These are phyloP conservation scores for Suillus plorans DNA, from an alignment of 768 basidiomycete genomes.

Conservation along the genomic window DNA sequence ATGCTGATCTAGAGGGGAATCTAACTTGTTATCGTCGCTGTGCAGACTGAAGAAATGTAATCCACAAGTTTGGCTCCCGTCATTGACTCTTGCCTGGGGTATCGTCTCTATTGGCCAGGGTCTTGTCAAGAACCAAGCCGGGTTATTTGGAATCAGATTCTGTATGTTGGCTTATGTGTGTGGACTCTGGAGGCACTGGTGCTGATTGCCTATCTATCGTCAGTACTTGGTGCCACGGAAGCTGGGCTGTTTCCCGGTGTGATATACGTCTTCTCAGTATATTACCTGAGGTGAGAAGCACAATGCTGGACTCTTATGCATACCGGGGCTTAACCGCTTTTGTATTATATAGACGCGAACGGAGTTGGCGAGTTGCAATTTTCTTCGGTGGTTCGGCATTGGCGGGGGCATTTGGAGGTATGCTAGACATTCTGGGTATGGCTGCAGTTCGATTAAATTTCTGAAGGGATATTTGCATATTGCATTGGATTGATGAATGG, in stretches of 20 bases:
- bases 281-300: conserved; percentile 44
- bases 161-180: conserved; percentile 31
- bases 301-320: not conserved
- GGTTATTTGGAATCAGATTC: conserved; percentile 55
- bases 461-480: conserved; percentile 55
- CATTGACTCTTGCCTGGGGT: conserved; percentile 60
- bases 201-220: not conserved
- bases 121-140: conserved; percentile 51
- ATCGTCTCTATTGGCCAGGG: conserved; percentile 55
- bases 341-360: conserved; percentile 42
- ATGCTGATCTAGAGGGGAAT: not conserved
- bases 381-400: conserved; percentile 63
- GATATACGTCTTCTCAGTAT: conserved; percentile 58
- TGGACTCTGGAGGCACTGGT: too few species aligned
- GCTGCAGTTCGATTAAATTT: not conserved
- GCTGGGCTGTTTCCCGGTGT: conserved; percentile 63
- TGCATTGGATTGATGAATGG: conserved; percentile 61
- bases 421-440: not conserved
- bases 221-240: conserved; percentile 58
- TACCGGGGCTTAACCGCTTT: not conserved
- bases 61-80: conserved; percentile 61
- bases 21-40: conserved; percentile 4
- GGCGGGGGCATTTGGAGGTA: conserved; percentile 64
- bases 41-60: conserved; percentile 55
- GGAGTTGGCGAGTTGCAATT: conserved; percentile 60